Conservation (phyloP, 495 filamentous ascomycete species). For the Filosporella fistucella region DNA sequence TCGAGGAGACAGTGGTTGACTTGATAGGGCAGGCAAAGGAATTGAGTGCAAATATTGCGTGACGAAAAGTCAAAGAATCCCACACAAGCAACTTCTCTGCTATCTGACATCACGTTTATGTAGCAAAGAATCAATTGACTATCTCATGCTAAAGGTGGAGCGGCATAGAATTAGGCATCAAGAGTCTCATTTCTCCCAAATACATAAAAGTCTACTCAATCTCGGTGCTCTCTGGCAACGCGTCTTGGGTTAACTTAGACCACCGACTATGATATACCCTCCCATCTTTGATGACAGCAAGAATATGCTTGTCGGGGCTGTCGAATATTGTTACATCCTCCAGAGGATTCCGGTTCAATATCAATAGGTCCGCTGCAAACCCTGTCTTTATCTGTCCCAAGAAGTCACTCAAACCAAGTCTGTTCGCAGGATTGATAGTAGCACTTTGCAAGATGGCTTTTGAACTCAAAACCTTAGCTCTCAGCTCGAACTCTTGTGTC, state of each 20-base stretch:
- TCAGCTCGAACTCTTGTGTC: constrained; percentile 44
- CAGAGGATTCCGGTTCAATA: constrained; percentile 42
- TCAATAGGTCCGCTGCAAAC: constrained; percentile 38
- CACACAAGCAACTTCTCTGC: too few relatives aligned
- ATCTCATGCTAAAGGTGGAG: too few relatives aligned
- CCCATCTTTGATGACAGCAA: constrained; percentile 47
- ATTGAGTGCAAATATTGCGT: too few relatives aligned
- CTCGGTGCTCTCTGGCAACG: neutral
- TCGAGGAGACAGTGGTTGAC: too few relatives aligned
- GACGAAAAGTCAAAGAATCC: too few relatives aligned
- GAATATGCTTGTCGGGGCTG: constrained; percentile 35
- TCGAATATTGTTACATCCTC: constrained; percentile 48
- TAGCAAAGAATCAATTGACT: too few relatives aligned
- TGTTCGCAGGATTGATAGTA: constrained; percentile 44
- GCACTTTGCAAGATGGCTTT: constrained; percentile 44
- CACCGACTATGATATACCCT: constrained; percentile 40
- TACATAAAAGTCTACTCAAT: constrained; percentile 11
- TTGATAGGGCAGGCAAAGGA: too few relatives aligned
- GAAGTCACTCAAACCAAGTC: constrained; percentile 34
- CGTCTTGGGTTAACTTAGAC: constrained; percentile 26
- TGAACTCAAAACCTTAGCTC: constrained; percentile 35
- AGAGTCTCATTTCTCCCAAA: too few relatives aligned
- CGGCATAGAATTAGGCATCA: too few relatives aligned
- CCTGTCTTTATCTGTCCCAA: constrained; percentile 41
- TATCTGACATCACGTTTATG: too few relatives aligned